Conservation (phyloP, 2,329 filamentous ascomycete genomes). For the Aureobasidium sp. region DNA sequence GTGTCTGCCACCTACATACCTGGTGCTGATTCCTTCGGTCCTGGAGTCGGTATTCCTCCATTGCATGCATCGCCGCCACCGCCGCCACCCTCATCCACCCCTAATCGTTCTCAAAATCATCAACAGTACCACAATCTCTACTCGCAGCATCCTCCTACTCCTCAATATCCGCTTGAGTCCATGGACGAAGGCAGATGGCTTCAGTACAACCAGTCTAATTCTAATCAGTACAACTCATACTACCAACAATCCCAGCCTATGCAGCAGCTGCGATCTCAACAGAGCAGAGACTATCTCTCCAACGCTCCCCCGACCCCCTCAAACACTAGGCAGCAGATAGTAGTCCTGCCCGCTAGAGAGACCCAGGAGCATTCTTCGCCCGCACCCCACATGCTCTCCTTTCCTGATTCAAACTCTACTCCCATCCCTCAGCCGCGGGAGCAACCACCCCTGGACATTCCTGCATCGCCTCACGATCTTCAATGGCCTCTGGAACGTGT, state of each 20-base stretch:
- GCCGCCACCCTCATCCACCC: slow-evolving; percentile 14
- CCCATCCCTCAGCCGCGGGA: slow-evolving; percentile 38
- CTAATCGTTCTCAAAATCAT: slow-evolving; percentile 7
- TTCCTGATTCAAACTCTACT: slow-evolving; percentile 20
- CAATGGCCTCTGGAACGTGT: slow-evolving; percentile 89
- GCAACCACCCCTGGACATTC: slow-evolving; percentile 34
- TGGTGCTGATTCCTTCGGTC: slow-evolving; percentile 74
- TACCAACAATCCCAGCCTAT: slow-evolving; percentile 17
- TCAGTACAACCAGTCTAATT: background rate
- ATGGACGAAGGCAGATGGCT: slow-evolving; percentile 6
- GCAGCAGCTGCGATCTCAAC: slow-evolving; percentile 18
- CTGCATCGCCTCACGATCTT: slow-evolving; percentile 58
- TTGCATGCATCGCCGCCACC: slow-evolving; percentile 34
- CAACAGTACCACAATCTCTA: slow-evolving; percentile 25
- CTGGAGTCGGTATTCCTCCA: slow-evolving; percentile 86
- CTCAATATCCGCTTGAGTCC: background rate
- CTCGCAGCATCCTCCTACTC: background rate
- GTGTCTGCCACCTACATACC: slow-evolving; percentile 90
- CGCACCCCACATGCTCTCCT: slow-evolving; percentile 19
- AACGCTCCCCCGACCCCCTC: slow-evolving; percentile 27
- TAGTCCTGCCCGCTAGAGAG: slow-evolving; percentile 27
- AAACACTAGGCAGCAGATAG: slow-evolving; percentile 13
- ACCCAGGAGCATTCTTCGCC: slow-evolving; percentile 29
- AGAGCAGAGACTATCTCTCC: slow-evolving; percentile 16
- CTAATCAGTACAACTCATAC: slow-evolving; percentile 13